Base-by-base conservation (phyloP, 306 rosid species). In the Psophocarpus tetragonolobus region DNA sequence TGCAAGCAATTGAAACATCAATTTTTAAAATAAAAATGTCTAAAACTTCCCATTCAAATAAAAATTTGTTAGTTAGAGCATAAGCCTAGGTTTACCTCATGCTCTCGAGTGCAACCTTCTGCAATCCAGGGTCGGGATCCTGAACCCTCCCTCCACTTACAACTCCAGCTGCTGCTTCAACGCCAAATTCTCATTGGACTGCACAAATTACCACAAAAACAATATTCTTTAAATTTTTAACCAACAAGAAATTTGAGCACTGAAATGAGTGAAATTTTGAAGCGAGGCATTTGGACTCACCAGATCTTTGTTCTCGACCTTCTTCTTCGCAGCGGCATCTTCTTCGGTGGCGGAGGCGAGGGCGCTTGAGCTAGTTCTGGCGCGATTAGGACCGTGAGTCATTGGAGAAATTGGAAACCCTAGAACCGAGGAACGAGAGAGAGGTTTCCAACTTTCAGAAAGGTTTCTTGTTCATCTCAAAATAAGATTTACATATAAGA, bases 141-240 rank as follows among this genome's bases (percentile, higher is more conserved):
- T 96, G 99, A 88, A 96, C 98, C 81, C 99, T 90, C n/a, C n/a
- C 83, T 96, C 99, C 39, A 96, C 99, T 41, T 96, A 96, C 86
- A 96, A 63, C 70, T 96, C 99, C 61, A 96, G 80, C 36, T 91
- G 97, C 42, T 92, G 97, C 86, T 96, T 96, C 84, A 96, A 70
- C 30, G 97, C 99, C 85, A 96, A 87, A 87, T 96, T 98, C 83
- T 96, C 99, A 23, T 96, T 98, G 15, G 99, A 96, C 99, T 93
- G 76, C 62, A 71, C 3, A 27, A 6, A 38, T 38, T 58, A 60
- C 53, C 35, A 54, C 69, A 36, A 6, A 68, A 68, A 58, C 38
- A 81, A 70, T 62, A 29, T 20, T 54, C 7, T 26, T 10, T 12
- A 0, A 2, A 4, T 36, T 23, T 50, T 32, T 11, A 32, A n/a